These are phyloP conservation scores for Exophiala spinifera DNA, from an alignment of 2,329 filamentous ascomycete genomes.

Conservation along the genomic window DNA sequence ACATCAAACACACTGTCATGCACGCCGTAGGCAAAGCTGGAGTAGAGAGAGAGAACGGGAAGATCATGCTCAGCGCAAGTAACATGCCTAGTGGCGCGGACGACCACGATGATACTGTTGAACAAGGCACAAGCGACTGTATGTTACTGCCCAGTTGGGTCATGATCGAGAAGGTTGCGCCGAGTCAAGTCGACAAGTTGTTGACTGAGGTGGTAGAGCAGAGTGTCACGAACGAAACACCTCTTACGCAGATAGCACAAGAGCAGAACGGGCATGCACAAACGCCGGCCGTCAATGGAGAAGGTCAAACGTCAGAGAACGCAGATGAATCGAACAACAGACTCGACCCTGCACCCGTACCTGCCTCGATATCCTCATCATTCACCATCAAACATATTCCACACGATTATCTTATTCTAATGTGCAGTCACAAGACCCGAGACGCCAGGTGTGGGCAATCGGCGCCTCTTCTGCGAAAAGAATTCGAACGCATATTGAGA, in stretches of 20 bases:
- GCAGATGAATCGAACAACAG: background rate
- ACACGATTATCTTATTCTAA: slow-evolving; percentile 76
- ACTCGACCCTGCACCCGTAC: slow-evolving; percentile 10
- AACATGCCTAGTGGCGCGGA: slow-evolving; percentile 24
- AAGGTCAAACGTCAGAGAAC: background rate
- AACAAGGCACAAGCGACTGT: slow-evolving; percentile 22
- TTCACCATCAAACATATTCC: slow-evolving; percentile 58
- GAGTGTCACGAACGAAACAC: slow-evolving; percentile 20
- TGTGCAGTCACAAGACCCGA: slow-evolving; percentile 84
- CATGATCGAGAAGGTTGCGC: slow-evolving; percentile 25
- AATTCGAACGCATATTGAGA: slow-evolving; percentile 84
- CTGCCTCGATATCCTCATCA: slow-evolving; percentile 11
- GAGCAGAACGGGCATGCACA: background rate
- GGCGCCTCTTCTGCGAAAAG: slow-evolving; percentile 80
- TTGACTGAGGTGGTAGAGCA: slow-evolving; percentile 24
- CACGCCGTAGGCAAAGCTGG: slow-evolving; percentile 60
- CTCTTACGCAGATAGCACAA: background rate
- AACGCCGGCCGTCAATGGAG: background rate
- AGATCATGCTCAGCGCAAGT: slow-evolving; percentile 28
- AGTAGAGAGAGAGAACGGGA: slow-evolving; percentile 29
- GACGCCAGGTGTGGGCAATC: slow-evolving; percentile 91
- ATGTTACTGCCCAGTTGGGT: slow-evolving; percentile 27
- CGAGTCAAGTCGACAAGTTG: slow-evolving; percentile 21
- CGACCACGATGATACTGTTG: slow-evolving; percentile 9
- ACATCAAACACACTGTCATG: slow-evolving; percentile 86